phyloP scores from a whole-genome alignment of 2,329 filamentous ascomycete genomes.

The Alternaria conjuncta region DNA sequence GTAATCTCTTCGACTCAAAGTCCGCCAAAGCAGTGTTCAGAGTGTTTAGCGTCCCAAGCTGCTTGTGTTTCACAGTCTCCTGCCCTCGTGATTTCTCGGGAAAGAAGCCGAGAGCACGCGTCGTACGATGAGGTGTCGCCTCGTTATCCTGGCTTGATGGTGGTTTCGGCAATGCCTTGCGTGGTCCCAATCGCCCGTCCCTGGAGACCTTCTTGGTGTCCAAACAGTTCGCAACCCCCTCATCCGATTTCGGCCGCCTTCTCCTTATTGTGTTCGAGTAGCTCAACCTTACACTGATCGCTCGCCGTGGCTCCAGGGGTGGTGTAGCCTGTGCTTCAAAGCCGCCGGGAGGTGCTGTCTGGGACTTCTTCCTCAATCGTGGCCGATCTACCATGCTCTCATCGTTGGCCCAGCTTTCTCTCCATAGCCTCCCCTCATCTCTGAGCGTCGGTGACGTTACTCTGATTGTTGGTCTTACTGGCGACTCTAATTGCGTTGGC shows the following conservation, averaged over 20 bases:
- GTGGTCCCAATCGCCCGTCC: constrained; percentile 2
- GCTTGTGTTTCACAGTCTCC: constrained; percentile 27
- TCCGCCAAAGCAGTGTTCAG: constrained; percentile 33
- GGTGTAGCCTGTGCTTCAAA: constrained; percentile 7
- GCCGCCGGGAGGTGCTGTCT: constrained; percentile 27
- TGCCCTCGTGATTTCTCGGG: constrained; percentile 29
- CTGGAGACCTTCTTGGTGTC: constrained; percentile 1
- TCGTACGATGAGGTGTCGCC: background rate
- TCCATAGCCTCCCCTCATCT: background rate
- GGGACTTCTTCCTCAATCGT: constrained; percentile 23
- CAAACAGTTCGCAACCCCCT: background rate
- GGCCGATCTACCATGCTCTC: constrained; percentile 12
- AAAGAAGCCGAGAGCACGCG: constrained; percentile 16
- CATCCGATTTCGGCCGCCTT: background rate
- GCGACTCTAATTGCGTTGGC: constrained; percentile 1
- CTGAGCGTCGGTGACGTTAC: constrained; percentile 9
- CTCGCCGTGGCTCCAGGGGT: constrained; percentile 34
- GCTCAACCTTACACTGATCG: constrained; percentile 31
- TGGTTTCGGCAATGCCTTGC: background rate
- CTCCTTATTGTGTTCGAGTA: constrained; percentile 3
- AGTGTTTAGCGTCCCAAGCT: constrained; percentile 30
- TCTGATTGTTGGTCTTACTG: constrained; percentile 9
- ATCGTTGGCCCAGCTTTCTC: constrained; percentile 15
- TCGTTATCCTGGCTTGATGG: background rate
- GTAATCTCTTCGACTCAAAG: constrained; percentile 19